Percentiles rank a stretch among this genome's conserved stretches.
These are phyloP conservation scores for Zygosaccharomyces pseudobailii DNA, from an alignment of 1,139 yeast species.

Conservation along the genomic window DNA sequence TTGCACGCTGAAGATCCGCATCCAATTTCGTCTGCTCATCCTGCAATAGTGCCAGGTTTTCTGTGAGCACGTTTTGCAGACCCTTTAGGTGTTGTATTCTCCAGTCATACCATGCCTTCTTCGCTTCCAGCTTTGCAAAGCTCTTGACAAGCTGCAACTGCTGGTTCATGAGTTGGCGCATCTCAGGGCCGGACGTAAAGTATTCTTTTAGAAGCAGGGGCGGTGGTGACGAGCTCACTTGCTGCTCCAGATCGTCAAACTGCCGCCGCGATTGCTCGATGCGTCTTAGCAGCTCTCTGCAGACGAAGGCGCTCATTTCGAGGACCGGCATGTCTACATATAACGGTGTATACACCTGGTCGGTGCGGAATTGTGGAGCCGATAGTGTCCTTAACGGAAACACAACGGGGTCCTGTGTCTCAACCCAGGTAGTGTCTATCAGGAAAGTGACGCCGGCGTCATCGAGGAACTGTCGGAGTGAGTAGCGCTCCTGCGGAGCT, in stretches of 20 bases:
- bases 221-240: conserved; percentile 30
- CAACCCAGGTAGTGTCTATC: conserved; percentile 8
- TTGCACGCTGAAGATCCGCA: conserved; percentile 36
- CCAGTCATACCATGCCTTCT: conserved; percentile 34
- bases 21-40: conserved; percentile 40
- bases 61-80: conserved; percentile 34
- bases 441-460: conserved; percentile 51
- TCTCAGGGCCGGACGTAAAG: conserved; percentile 16
- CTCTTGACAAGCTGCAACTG: conserved; percentile 23
- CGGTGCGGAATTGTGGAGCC: conserved; percentile 12
- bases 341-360: conserved; percentile 18
- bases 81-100: conserved; percentile 31
- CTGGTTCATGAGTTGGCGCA: conserved; percentile 16
- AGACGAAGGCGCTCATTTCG: conserved; percentile 50
- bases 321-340: conserved; percentile 38
- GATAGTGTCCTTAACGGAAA: conserved; percentile 5
- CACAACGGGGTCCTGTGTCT: conserved; percentile 2
- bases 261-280: conserved; percentile 45
- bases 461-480: conserved; percentile 36
- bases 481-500: conserved; percentile 1
- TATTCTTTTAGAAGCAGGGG: conserved; percentile 24
- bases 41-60: conserved; percentile 47
- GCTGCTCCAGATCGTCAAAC: conserved; percentile 45
- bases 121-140: conserved; percentile 28
- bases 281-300: conserved; percentile 48